A percentile compares a stretch with the other conserved stretches of the same genome.
Evolutionary conservation across 176 grass and related monocot species (phyloP).

Genomic region (Carex littledalei): DNA sequence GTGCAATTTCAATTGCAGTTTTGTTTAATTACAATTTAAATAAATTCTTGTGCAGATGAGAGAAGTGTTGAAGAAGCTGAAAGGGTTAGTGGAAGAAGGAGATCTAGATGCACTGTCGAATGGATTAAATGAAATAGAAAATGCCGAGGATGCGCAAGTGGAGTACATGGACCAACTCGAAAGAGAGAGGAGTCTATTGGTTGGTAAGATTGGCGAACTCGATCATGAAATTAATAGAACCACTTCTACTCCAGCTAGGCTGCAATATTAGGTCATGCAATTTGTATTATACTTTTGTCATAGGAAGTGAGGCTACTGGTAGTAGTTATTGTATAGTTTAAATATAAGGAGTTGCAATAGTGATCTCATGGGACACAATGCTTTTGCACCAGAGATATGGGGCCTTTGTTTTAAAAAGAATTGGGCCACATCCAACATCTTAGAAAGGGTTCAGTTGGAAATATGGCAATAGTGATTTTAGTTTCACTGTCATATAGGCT

Average conservation of each 20-base stretch:
- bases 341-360: background rate
- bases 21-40: background rate
- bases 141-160: slow-evolving; percentile 51
- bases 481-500: background rate
- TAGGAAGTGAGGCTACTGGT: too few relatives aligned
- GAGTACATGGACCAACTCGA: slow-evolving; percentile 63
- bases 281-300: background rate
- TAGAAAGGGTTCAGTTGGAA: background rate
- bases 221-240: slow-evolving; percentile 64
- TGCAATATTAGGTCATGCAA: background rate
- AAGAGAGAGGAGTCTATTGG: slow-evolving; percentile 51
- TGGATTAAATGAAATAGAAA: slow-evolving; percentile 64
- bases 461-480: too few relatives aligned
- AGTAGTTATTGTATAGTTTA: background rate
- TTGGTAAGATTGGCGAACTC: slow-evolving; percentile 54
- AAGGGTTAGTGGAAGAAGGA: slow-evolving; percentile 51
- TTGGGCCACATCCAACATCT: slow-evolving; percentile 3
- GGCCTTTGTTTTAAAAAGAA: background rate
- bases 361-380: background rate
- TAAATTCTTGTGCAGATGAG: slow-evolving; percentile 45
- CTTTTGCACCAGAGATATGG: background rate
- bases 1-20: background rate
- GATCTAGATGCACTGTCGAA: slow-evolving; percentile 54
- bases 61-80: slow-evolving; percentile 52
- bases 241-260: slow-evolving; percentile 47